Evolutionary conservation across 2,329 filamentous ascomycete genomes (phyloP).

Genomic region (Colletotrichum cereale): DNA sequence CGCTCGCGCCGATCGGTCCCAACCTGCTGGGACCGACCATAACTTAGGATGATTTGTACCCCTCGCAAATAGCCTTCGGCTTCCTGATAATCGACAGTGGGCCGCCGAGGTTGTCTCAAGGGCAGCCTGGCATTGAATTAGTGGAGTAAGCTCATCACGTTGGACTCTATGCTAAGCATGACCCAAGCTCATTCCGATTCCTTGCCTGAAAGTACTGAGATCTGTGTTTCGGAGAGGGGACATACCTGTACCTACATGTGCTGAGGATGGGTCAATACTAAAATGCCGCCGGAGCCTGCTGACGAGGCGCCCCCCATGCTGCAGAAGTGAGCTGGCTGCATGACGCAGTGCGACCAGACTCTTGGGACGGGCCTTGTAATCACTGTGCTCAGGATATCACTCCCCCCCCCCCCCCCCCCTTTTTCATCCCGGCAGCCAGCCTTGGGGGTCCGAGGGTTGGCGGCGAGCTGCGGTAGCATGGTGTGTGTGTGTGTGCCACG

Average conservation of each 20-base stretch:
- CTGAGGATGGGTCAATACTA: conserved; percentile 2
- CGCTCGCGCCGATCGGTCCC: conserved; percentile 25
- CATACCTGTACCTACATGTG: not conserved
- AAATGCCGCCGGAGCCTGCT: conserved; percentile 4
- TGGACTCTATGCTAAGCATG: not conserved
- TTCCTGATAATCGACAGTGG: not conserved
- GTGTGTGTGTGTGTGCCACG: not conserved
- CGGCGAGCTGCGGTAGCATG: conserved; percentile 10
- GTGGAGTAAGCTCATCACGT: not conserved
- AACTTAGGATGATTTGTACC: not conserved
- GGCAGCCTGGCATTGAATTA: not conserved
- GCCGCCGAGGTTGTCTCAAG: not conserved
- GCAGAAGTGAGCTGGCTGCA: conserved; percentile 21
- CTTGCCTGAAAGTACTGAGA: not conserved
- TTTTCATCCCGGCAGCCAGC: not conserved
- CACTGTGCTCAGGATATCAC: not conserved
- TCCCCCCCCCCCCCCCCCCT: no score
- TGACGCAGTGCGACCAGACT: conserved; percentile 22
- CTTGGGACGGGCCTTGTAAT: conserved; percentile 3
- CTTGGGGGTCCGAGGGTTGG: not conserved
- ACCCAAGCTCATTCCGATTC: not conserved
- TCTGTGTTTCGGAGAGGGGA: not conserved
- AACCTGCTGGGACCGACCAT: conserved; percentile 18
- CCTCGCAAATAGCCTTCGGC: not conserved
- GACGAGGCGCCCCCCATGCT: not conserved